phyloP scores from a whole-genome alignment of 108 stramenopile genomes.

The Schizochytrium sp. region DNA sequence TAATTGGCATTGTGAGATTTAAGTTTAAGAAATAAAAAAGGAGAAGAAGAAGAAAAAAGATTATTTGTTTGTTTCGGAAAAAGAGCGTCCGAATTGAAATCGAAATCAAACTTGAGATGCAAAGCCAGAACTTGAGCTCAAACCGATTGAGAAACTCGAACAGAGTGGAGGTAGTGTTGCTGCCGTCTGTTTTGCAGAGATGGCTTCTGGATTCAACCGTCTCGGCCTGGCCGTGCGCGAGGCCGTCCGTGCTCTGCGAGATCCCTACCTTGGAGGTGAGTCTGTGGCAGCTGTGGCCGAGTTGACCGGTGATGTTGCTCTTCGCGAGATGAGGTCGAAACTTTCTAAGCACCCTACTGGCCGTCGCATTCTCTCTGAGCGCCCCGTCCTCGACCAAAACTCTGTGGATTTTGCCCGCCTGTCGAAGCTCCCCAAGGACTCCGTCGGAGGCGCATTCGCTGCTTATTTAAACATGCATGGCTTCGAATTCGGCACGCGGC shows the following conservation, averaged over 20 bases:
- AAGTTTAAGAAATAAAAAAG: no score
- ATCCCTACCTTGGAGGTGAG: slow-evolving; percentile 53
- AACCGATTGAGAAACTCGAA: no score
- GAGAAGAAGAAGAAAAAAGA: no score
- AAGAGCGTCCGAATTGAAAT: no score
- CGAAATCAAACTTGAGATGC: no score
- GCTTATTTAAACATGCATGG: slow-evolving; percentile 43
- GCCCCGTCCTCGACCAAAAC: slow-evolving; percentile 11
- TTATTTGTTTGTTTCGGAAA: no score
- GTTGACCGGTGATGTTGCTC: slow-evolving; percentile 18
- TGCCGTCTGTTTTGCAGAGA: not conserved
- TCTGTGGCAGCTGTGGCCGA: slow-evolving; percentile 55
- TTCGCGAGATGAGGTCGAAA: not conserved
- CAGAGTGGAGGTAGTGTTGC: no score
- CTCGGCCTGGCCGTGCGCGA: slow-evolving; percentile 54
- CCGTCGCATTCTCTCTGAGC: slow-evolving; percentile 35
- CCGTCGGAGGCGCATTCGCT: slow-evolving; percentile 55
- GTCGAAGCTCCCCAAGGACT: not conserved
- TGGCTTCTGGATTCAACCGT: not conserved
- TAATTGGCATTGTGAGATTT: no score
- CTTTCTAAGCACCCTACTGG: not conserved
- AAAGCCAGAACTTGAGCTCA: no score
- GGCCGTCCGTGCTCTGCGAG: slow-evolving; percentile 46
- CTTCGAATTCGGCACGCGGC: slow-evolving; percentile 28
- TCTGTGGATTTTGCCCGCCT: slow-evolving; percentile 36